Base-by-base conservation (phyloP, 495 filamentous ascomycete genomes). In the Patellaria atrata region DNA sequence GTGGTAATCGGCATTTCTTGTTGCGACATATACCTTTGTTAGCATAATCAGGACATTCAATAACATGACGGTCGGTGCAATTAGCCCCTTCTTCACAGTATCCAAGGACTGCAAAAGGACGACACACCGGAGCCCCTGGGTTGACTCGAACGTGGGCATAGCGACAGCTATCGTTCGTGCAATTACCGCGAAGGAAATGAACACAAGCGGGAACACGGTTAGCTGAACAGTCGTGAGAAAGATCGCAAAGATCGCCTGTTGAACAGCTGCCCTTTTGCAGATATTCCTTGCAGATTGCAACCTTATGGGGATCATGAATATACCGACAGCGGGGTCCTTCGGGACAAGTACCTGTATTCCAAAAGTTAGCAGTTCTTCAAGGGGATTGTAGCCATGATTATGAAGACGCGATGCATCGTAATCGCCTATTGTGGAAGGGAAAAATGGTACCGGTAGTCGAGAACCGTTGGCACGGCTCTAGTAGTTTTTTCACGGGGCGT, bases 11-110 rank as follows among this genome's bases (percentile, higher is more conserved):
- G 64, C 89, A 97, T 22, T 74, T 76, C 57, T 77, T 77, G 51
- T 73, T 75, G 48, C 73, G 76, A 71, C 89, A 97, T 22, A 65
- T 59, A 40, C 86, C 87, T 32, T 68, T 79, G 60, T 94, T 93
- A 65, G 81, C 79, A 63, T 91, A 93, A 53, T 94, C 82, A 28
- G 89, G 89, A 51, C 89, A 97, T 54, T 94, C 89, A 56, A 71
- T 62, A 35, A 82, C 75, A 57, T 97, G 89, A 41, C 82, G 80
- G 41, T 92, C 75, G 38, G 74, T 52, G 53, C 89, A 97, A 27
- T 61, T 53, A 26, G 65, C 65, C 28, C 89, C 89, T 52, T 83
- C 81, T 35, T 80, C 76, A 62, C 89, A 97, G 53, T 89, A 94
- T 26, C 89, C 89, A 46, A 91, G 67, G 12, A 71, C 73, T 13